These are phyloP conservation scores for Polysphondylium violaceum DNA, from an alignment of 78 protist species.

Conservation along the genomic window DNA sequence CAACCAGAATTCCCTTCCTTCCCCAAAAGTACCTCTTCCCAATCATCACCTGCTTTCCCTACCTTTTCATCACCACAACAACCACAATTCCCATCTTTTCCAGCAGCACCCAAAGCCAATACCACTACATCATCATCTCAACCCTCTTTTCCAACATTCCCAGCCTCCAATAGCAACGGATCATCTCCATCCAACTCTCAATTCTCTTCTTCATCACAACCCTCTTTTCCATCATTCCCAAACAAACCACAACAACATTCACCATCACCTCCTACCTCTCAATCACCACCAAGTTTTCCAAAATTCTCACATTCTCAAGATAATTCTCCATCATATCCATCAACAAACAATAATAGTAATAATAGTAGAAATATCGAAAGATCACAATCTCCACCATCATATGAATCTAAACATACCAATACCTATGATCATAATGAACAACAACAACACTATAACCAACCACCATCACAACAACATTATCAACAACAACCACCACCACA, in stretches of 20 bases:
- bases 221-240: neutral
- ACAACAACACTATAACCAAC: no score
- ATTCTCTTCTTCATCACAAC: no score
- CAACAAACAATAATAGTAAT: slow-evolving; percentile 4
- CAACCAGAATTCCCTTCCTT: slow-evolving; percentile 21
- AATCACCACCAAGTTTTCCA: neutral
- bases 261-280: slow-evolving; percentile 2
- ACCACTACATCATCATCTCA: neutral
- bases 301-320: slow-evolving; percentile 5
- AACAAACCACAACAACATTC: neutral
- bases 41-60: slow-evolving; percentile 47
- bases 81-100: slow-evolving; percentile 39
- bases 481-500: slow-evolving; percentile 18
- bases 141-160: neutral
- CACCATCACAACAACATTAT: no score
- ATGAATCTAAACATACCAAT: no score
- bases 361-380: neutral
- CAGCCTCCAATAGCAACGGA: neutral
- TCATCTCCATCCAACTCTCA: no score
- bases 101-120: neutral
- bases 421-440: no score
- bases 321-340: slow-evolving; percentile 13
- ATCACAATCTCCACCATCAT: no score
- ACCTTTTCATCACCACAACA: neutral
- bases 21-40: no score